A percentile compares a stretch with the other conserved stretches of the same genome.
Conservation (phyloP, 305 asterid genomes). For the Fraxinus baroniana region DNA sequence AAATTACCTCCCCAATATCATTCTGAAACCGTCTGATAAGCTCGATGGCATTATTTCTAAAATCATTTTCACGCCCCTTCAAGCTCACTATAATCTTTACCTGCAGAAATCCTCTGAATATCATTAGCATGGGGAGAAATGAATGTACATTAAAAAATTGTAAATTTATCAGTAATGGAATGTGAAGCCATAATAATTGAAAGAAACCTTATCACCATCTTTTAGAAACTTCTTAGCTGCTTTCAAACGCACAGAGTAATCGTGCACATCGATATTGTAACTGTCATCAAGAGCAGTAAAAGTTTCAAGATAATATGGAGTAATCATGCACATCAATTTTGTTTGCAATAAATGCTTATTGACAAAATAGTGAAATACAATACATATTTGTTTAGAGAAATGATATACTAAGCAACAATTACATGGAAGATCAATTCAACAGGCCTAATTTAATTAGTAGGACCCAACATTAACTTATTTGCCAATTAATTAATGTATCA, state of each 20-base stretch:
- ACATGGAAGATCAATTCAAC: not conserved
- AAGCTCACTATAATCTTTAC: slow-evolving; percentile 83
- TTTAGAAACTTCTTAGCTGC: slow-evolving; percentile 85
- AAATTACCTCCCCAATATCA: slow-evolving; percentile 85
- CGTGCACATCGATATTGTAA: slow-evolving; percentile 80
- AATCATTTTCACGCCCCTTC: slow-evolving; percentile 92
- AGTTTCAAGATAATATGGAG: slow-evolving; percentile 5
- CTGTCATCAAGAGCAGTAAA: slow-evolving; percentile 45
- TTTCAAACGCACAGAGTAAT: slow-evolving; percentile 84
- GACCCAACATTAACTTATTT: not conserved
- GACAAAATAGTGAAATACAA: not conserved
- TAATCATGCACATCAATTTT: not conserved
- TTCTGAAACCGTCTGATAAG: slow-evolving; percentile 75
- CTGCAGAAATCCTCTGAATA: slow-evolving; percentile 38
- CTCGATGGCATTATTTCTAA: slow-evolving; percentile 83
- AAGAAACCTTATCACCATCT: slow-evolving; percentile 89
- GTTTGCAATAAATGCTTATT: not conserved
- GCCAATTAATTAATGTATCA: not conserved
- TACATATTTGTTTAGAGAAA: not conserved
- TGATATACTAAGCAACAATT: not conserved
- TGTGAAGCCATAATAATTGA: slow-evolving; percentile 18
- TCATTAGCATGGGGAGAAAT: not conserved
- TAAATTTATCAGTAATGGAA: slow-evolving; percentile 10
- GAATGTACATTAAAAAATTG: not conserved
- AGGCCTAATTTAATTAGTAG: not conserved